phyloP scores from a whole-genome alignment of 371 early-diverging fungal species.

The Apophysomyces ossiformis region DNA sequence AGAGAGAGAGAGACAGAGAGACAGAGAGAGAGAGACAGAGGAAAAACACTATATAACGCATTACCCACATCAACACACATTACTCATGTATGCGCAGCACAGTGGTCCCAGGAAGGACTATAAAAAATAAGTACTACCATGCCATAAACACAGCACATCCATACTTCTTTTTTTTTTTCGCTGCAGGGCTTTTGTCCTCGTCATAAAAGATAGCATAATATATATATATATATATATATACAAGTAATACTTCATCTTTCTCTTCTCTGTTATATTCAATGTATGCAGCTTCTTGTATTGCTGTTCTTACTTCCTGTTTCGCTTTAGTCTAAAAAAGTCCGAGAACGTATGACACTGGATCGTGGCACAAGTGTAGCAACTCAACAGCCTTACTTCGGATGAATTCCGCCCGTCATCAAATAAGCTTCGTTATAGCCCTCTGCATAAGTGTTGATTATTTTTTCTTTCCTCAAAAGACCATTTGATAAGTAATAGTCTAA shows the following conservation, averaged over 20 bases:
- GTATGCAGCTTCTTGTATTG: not conserved
- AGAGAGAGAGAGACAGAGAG: not conserved
- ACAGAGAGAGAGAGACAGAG: not conserved
- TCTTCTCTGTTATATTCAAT: not conserved
- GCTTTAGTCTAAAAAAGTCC: not conserved
- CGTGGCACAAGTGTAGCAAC: conserved; percentile 3
- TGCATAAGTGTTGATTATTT: conserved; percentile 3
- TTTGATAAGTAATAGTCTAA: no score
- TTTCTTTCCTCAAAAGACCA: no score
- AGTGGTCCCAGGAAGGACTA: not conserved
- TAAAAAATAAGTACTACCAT: not conserved
- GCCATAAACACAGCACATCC: not conserved
- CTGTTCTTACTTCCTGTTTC: not conserved
- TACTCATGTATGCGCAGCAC: not conserved
- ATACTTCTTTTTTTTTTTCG: not conserved
- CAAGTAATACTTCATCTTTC: no score
- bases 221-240: no score
- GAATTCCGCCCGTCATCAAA: conserved; percentile 4
- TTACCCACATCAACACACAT: not conserved
- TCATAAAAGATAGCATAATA: not conserved
- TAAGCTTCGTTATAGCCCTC: not conserved
- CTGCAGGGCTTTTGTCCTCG: not conserved
- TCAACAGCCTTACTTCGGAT: conserved; percentile 7
- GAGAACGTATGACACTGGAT: not conserved
- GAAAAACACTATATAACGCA: not conserved